phyloP scores from a whole-genome alignment of 2,329 filamentous ascomycete species.

The Botrytis cinerea region DNA sequence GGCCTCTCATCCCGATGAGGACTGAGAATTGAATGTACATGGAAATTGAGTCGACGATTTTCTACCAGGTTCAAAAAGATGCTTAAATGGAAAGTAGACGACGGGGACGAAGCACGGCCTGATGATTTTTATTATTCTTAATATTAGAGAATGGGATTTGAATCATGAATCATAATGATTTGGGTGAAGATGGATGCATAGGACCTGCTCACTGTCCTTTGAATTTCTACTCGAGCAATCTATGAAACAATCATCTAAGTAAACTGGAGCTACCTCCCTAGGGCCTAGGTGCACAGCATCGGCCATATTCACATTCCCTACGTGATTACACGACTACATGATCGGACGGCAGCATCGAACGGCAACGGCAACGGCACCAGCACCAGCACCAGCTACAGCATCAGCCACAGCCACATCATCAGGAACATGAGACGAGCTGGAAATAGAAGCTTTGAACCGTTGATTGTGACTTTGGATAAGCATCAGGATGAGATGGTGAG shows the following conservation, averaged over 20 bases:
- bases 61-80: slow-evolving; percentile 4
- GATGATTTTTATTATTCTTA: background rate
- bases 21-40: background rate
- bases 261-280: background rate
- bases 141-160: slow-evolving; percentile 6
- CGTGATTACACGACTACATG: background rate
- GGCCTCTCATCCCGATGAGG: background rate
- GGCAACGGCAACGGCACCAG: too few relatives aligned
- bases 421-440: background rate
- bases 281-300: background rate
- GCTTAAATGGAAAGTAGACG: slow-evolving; percentile 8
- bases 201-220: background rate
- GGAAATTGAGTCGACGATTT: slow-evolving; percentile 9
- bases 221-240: background rate
- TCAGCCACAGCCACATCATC: slow-evolving; percentile 3
- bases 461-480: background rate
- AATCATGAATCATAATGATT: slow-evolving; percentile 2
- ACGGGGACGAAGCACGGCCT: background rate
- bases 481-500: background rate
- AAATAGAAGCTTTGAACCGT: slow-evolving; percentile 14
- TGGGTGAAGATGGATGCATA: background rate
- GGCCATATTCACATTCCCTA: background rate
- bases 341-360: background rate
- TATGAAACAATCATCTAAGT: slow-evolving; percentile 4
- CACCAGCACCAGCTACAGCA: background rate